Percentiles rank a stretch among this genome's conserved stretches.
phyloP scores from a whole-genome alignment of 176 grass and related monocot species.

The Luzula sylvatica region DNA sequence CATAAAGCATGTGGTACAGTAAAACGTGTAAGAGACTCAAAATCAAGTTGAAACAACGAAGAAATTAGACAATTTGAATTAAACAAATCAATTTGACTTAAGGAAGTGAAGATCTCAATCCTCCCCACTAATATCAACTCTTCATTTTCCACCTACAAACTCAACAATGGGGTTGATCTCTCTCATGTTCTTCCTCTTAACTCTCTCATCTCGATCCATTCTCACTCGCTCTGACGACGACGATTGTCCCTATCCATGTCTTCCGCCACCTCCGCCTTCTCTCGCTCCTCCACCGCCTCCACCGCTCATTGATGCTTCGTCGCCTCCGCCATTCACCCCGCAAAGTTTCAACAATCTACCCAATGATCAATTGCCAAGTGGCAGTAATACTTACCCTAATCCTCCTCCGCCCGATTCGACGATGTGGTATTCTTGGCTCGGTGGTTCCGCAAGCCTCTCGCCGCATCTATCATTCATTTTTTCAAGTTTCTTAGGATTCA shows the following conservation, averaged over 20 bases:
- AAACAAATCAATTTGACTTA: too few species aligned
- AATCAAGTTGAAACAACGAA: too few species aligned
- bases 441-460: conserved; percentile 19
- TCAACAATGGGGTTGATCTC: conserved; percentile 6
- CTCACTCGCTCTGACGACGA: conserved; percentile 8
- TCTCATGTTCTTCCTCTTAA: conserved; percentile 22
- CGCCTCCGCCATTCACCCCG: conserved; percentile 12
- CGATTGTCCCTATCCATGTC: conserved; percentile 67
- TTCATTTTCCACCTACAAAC: neutral
- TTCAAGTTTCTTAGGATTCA: neutral
- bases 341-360: conserved; percentile 21
- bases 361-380: conserved; percentile 29
- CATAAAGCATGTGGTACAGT: too few species aligned
- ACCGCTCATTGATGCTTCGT: neutral
- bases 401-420: conserved; percentile 73
- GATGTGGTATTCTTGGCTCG: conserved; percentile 83
- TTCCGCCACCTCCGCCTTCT: conserved; percentile 38
- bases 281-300: conserved; percentile 28
- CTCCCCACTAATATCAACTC: neutral
- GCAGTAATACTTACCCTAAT: neutral
- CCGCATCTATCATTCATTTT: neutral
- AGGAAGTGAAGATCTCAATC: too few species aligned
- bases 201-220: neutral
- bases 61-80: too few species aligned
- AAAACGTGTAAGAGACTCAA: too few species aligned